Conservation (phyloP, 805 yeast species). For the Grigorovia transvaalensis region DNA sequence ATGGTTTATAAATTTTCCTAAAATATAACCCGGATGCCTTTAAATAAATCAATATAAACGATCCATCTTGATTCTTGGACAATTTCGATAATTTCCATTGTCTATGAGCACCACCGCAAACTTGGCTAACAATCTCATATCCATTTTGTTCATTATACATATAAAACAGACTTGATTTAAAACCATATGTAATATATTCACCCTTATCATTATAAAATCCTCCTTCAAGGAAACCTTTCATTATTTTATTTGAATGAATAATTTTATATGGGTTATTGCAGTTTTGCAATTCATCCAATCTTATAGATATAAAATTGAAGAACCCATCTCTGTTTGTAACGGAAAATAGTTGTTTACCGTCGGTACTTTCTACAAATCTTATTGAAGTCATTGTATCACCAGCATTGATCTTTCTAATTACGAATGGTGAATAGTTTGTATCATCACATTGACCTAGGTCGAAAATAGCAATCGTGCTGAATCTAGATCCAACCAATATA, state of each 20-base stretch:
- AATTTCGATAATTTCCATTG: conserved; percentile 50
- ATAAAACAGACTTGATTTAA: conserved; percentile 67
- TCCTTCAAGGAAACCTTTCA: conserved; percentile 78
- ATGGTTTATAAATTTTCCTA: conserved; percentile 24
- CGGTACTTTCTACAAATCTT: conserved; percentile 27
- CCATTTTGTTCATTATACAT: conserved; percentile 75
- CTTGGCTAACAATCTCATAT: conserved; percentile 53
- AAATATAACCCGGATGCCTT: conserved; percentile 42
- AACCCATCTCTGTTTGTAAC: conserved; percentile 61
- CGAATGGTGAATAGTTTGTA: conserved; percentile 12
- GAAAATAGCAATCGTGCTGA: conserved; percentile 53
- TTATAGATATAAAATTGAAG: conserved; percentile 35
- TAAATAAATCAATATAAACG: conserved; percentile 45
- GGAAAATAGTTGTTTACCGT: conserved; percentile 23
- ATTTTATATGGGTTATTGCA: conserved; percentile 9
- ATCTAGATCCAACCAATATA: conserved; percentile 61
- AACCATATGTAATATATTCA: conserved; percentile 63
- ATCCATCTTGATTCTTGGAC: conserved; percentile 13
- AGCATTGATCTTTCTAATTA: conserved; percentile 39
- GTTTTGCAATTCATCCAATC: conserved; percentile 11
- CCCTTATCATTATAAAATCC: conserved; percentile 35
- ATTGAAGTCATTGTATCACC: conserved; percentile 65
- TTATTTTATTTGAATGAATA: conserved; percentile 49
- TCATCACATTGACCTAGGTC: conserved; percentile 22
- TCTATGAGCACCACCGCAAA: conserved; percentile 89